A percentile compares a stretch with the other conserved stretches of the same genome.
Conservation (phyloP, 306 rosid genomes). For the barrel medic (Medicago truncatula) region DNA sequence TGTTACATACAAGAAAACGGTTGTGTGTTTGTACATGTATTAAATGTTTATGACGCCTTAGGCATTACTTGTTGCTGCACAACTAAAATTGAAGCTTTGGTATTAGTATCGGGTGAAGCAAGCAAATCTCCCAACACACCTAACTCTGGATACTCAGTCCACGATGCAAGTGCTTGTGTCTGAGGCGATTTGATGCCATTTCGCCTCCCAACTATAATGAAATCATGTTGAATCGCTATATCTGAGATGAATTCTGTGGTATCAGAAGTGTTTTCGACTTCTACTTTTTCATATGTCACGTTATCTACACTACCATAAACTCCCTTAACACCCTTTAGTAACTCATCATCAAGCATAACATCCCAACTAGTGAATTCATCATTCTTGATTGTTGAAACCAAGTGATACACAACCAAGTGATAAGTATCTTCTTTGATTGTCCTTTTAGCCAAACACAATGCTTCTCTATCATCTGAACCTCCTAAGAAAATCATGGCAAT, state of each 20-base stretch:
- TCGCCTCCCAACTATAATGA: conserved; percentile 14
- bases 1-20: not conserved
- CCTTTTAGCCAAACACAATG: conserved; percentile 22
- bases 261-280: not conserved
- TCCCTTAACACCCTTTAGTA: not conserved
- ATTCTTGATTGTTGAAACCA: not conserved
- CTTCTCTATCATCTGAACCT: conserved; percentile 23
- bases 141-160: conserved; percentile 21
- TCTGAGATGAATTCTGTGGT: not conserved
- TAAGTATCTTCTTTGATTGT: not conserved
- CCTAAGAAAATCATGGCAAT: conserved; percentile 21
- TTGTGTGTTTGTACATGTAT: not conserved
- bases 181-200: conserved; percentile 12
- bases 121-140: conserved; percentile 33
- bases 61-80: conserved; percentile 22
- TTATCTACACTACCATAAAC: not conserved
- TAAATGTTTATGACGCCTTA: not conserved
- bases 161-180: not conserved
- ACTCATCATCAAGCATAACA: conserved; percentile 8
- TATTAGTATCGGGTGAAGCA: conserved; percentile 23
- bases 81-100: conserved; percentile 14
- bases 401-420: conserved; percentile 12
- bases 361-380: not conserved
- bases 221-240: not conserved
- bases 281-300: not conserved